A percentile compares a stretch with the other conserved stretches of the same genome.
Evolutionary conservation across 2,329 filamentous ascomycete species (phyloP).

Genomic region (Venturia carpophila): DNA sequence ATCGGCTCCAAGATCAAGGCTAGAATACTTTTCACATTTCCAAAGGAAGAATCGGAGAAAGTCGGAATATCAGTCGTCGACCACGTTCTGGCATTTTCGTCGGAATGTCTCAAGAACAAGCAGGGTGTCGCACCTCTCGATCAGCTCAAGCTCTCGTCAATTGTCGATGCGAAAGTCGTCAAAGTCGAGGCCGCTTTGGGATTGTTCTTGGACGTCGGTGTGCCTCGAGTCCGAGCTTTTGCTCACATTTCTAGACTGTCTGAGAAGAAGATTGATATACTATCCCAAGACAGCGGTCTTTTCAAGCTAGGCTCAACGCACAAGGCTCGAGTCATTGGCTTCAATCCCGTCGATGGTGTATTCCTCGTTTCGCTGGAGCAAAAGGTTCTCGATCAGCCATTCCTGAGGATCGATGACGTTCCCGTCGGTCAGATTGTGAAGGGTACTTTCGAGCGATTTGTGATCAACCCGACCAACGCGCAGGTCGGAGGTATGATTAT

Average conservation of each 20-base stretch:
- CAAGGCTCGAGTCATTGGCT: slow-evolving; percentile 73
- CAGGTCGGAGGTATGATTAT: slow-evolving; percentile 77
- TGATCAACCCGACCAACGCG: slow-evolving; percentile 56
- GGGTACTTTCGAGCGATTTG: slow-evolving; percentile 74
- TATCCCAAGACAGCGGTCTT: slow-evolving; percentile 68
- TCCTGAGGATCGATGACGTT: slow-evolving; percentile 86
- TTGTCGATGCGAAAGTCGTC: slow-evolving; percentile 69
- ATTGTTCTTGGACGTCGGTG: slow-evolving; percentile 66
- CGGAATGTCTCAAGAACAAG: slow-evolving; percentile 18
- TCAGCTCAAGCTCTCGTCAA: slow-evolving; percentile 61
- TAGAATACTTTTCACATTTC: slow-evolving; percentile 81
- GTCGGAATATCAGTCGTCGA: slow-evolving; percentile 79
- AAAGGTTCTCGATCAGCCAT: slow-evolving; percentile 75
- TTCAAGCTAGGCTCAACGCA: slow-evolving; percentile 75
- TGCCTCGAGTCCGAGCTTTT: slow-evolving; percentile 67
- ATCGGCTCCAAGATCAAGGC: slow-evolving; percentile 76
- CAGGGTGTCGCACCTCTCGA: slow-evolving; percentile 50
- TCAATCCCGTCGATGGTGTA: slow-evolving; percentile 77
- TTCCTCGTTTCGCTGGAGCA: slow-evolving; percentile 81
- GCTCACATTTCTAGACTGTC: slow-evolving; percentile 91
- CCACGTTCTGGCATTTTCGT: slow-evolving; percentile 64
- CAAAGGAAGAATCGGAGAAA: slow-evolving; percentile 68
- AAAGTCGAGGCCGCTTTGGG: slow-evolving; percentile 75
- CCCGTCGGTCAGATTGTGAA: slow-evolving; percentile 72
- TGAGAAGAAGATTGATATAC: slow-evolving; percentile 77